These are phyloP conservation scores for Chenopodium formosanum DNA, from an alignment of 148 eudicot species.

Conservation along the genomic window DNA sequence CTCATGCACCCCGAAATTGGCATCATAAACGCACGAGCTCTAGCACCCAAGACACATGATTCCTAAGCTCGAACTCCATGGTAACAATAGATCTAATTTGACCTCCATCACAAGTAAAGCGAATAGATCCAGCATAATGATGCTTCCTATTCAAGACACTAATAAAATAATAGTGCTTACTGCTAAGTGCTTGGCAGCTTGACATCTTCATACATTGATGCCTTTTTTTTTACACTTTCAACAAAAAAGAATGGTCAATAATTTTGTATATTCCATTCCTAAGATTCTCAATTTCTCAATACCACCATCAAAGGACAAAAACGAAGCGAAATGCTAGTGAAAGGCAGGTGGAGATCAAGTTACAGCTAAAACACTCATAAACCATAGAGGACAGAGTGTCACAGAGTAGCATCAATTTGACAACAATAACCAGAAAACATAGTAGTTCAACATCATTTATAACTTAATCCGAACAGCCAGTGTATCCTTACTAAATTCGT, in stretches of 20 bases:
- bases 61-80: background rate
- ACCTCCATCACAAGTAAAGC: background rate
- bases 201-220: background rate
- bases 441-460: too few relatives aligned
- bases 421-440: too few relatives aligned
- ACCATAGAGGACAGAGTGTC: too few relatives aligned
- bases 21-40: background rate
- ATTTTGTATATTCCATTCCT: background rate
- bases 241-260: background rate
- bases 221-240: background rate
- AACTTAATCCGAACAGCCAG: background rate
- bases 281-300: conserved; percentile 7
- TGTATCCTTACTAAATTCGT: background rate
- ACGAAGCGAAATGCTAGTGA: background rate
- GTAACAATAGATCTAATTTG: conserved; percentile 9
- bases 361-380: too few relatives aligned
- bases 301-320: background rate
- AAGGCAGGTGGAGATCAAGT: background rate
- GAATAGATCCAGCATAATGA: background rate
- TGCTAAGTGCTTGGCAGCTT: conserved; percentile 9
- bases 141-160: conserved; percentile 7
- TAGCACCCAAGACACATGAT: background rate
- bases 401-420: too few relatives aligned
- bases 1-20: background rate
- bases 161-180: background rate